Percentiles rank a stretch among this genome's conserved stretches.
Conservation (phyloP, 768 basidiomycete genomes). For the Sistotremastrum niveocremeum region DNA sequence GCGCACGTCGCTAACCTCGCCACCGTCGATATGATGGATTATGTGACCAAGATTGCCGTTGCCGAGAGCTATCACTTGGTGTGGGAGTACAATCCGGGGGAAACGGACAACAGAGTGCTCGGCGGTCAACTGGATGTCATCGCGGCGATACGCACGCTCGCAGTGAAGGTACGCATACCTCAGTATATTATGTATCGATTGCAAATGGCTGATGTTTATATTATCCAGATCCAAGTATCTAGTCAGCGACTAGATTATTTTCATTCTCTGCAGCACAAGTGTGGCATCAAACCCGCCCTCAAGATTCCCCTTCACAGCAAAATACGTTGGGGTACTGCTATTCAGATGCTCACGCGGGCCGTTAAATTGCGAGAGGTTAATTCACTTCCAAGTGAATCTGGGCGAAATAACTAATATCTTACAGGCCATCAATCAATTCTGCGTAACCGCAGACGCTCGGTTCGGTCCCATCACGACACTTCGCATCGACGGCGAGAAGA, state of each 20-base stretch:
- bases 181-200: neutral
- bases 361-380: slow-evolving; percentile 9
- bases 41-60: slow-evolving; percentile 17
- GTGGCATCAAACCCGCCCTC: slow-evolving; percentile 6
- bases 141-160: slow-evolving; percentile 16
- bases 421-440: slow-evolving; percentile 8
- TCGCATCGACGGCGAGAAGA: slow-evolving; percentile 7
- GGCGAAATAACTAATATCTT: too few species aligned
- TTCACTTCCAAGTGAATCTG: too few species aligned
- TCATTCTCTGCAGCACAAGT: slow-evolving; percentile 10
- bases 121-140: slow-evolving; percentile 18
- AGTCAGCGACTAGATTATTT: slow-evolving; percentile 14
- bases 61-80: slow-evolving; percentile 18
- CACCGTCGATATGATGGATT: slow-evolving; percentile 16
- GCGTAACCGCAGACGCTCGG: slow-evolving; percentile 14
- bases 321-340: slow-evolving; percentile 14
- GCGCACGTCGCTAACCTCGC: slow-evolving; percentile 19
- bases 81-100: slow-evolving; percentile 21
- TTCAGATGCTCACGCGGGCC: slow-evolving; percentile 12
- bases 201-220: too few species aligned
- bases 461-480: slow-evolving; percentile 20
- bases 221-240: slow-evolving; percentile 12
- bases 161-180: slow-evolving; percentile 17
- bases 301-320: slow-evolving; percentile 16
- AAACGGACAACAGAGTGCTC: slow-evolving; percentile 13